Conservation (phyloP, 2,329 filamentous ascomycete species). For the Claviceps sp. region DNA sequence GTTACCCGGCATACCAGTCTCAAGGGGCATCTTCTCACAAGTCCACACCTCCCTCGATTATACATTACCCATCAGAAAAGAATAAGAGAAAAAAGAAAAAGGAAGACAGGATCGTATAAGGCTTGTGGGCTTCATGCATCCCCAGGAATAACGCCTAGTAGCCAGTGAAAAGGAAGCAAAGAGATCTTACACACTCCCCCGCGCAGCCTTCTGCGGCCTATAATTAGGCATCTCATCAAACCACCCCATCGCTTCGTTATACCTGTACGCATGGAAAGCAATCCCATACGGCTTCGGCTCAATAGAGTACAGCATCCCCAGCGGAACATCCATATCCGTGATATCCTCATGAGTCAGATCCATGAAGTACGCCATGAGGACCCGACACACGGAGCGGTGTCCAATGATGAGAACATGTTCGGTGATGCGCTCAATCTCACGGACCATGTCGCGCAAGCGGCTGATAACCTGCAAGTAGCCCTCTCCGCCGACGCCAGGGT, state of each 20-base stretch:
- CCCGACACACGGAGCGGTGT: conserved; percentile 82
- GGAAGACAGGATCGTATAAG: not conserved
- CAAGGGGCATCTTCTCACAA: not conserved
- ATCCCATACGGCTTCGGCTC: conserved; percentile 97
- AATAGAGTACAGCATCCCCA: conserved; percentile 88
- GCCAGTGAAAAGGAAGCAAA: not conserved
- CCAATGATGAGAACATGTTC: conserved; percentile 89
- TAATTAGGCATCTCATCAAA: conserved; percentile 84
- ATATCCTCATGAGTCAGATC: conserved; percentile 83
- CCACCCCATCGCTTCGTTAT: conserved; percentile 63
- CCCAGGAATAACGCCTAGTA: no score
- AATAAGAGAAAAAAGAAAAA: not conserved
- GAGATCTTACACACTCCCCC: conserved; percentile 10
- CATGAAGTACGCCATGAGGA: conserved; percentile 93
- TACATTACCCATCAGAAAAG: not conserved
- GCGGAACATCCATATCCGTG: conserved; percentile 82
- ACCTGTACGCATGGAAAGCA: conserved; percentile 90
- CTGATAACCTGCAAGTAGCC: conserved; percentile 96
- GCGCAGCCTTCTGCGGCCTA: conserved; percentile 45
- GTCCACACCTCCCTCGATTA: not conserved
- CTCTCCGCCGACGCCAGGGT: conserved; percentile 89
- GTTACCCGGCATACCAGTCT: not conserved
- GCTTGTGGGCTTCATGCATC: no score
- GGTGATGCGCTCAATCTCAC: conserved; percentile 92
- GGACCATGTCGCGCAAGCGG: conserved; percentile 84